These are phyloP conservation scores for Annulohypoxylon truncatum DNA, from an alignment of 2,329 filamentous ascomycete species.

Conservation along the genomic window DNA sequence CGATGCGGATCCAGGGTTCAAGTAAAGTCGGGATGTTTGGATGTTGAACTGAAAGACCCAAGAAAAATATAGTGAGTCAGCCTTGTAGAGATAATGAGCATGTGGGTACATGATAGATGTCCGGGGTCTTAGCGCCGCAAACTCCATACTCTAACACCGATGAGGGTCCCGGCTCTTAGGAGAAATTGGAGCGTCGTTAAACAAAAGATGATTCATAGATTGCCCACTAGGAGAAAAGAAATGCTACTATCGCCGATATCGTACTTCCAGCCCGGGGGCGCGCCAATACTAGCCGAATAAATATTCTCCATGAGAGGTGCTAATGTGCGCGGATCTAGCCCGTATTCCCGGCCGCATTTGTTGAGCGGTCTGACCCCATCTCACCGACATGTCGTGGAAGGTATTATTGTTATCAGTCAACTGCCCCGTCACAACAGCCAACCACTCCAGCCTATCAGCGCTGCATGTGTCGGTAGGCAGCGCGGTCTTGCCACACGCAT, in stretches of 20 bases:
- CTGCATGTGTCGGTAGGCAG: conserved; percentile 1
- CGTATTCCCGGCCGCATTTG: conserved; percentile 18
- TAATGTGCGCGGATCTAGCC: conserved; percentile 1
- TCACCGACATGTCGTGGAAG: conserved; percentile 33
- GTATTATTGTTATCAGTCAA: conserved; percentile 14
- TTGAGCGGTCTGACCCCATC: conserved; percentile 29
- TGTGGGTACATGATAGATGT: neutral
- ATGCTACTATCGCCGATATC: neutral
- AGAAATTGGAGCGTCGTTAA: neutral
- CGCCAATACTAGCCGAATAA: neutral
- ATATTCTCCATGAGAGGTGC: neutral
- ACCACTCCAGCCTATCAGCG: conserved; percentile 17
- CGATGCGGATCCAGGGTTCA: neutral
- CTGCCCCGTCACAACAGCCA: neutral
- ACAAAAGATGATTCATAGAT: conserved; percentile 6
- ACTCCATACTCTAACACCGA: conserved; percentile 31
- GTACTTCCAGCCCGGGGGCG: neutral
- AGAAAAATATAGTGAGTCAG: neutral
- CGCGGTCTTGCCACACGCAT: neutral
- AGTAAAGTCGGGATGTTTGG: neutral
- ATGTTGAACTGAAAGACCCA: neutral
- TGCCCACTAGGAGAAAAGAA: conserved; percentile 1
- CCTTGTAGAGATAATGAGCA: neutral
- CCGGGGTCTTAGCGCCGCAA: conserved; percentile 20
- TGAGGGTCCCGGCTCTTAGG: neutral